Percentiles rank a stretch among this genome's conserved stretches.
Evolutionary conservation across 2,329 filamentous ascomycete species (phyloP).

Genomic region (Colletotrichum sp.): DNA sequence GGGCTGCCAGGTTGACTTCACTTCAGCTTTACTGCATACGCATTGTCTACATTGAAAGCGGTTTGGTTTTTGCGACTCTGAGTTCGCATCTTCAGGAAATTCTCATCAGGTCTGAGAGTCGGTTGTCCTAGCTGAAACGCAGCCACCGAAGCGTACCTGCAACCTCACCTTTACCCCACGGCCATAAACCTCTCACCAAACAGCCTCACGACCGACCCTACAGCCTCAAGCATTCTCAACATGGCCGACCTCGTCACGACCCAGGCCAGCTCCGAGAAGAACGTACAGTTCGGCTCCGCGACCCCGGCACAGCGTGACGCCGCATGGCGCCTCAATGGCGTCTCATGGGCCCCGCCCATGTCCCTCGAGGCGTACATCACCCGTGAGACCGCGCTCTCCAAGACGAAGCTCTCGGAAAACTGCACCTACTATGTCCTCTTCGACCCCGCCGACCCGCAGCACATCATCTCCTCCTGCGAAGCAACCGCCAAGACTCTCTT

Average conservation of each 20-base stretch:
- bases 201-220: neutral
- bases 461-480: slow-evolving; percentile 39
- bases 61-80: neutral
- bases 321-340: slow-evolving; percentile 34
- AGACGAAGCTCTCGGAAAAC: slow-evolving; percentile 27
- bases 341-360: slow-evolving; percentile 32
- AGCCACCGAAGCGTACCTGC: neutral
- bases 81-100: neutral
- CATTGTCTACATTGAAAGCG: neutral
- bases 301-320: slow-evolving; percentile 31
- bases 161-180: neutral
- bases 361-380: slow-evolving; percentile 31
- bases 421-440: slow-evolving; percentile 36
- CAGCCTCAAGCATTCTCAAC: neutral
- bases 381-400: slow-evolving; percentile 29
- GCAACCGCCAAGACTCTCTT: slow-evolving; percentile 26
- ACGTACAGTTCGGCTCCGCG: slow-evolving; percentile 32
- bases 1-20: neutral
- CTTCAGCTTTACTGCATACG: neutral
- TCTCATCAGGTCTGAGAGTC: neutral
- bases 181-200: neutral
- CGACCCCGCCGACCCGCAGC: slow-evolving; percentile 27
- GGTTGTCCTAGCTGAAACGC: neutral
- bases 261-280: neutral
- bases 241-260: slow-evolving; percentile 6